phyloP scores from a whole-genome alignment of 495 filamentous ascomycete genomes.

The Cryomyces minteri region DNA sequence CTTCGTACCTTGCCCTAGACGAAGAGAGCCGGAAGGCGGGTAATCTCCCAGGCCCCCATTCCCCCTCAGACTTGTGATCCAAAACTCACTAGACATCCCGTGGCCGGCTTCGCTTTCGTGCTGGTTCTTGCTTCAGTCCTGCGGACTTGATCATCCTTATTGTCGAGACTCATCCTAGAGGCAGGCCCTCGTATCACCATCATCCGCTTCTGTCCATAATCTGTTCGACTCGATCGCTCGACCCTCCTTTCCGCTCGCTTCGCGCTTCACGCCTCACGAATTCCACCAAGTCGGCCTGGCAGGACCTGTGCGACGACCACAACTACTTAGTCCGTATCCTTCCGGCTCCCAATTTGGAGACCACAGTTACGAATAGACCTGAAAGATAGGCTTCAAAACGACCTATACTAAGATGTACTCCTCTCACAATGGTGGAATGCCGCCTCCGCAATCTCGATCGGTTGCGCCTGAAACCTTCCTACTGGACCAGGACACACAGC shows the following conservation, averaged over 20 bases:
- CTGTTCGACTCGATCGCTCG: conserved; percentile 15
- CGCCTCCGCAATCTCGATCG: conserved; percentile 25
- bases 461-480: conserved; percentile 81
- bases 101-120: conserved; percentile 5
- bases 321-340: conserved; percentile 3
- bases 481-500: conserved; percentile 89
- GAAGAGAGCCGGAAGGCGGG: too few species aligned
- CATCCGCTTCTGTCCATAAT: conserved; percentile 11
- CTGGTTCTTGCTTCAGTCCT: conserved; percentile 7
- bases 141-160: conserved; percentile 6
- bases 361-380: neutral
- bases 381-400: neutral
- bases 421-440: neutral
- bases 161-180: conserved; percentile 1
- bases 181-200: conserved; percentile 12
- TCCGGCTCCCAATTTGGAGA: conserved; percentile 1
- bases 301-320: conserved; percentile 15
- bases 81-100: conserved; percentile 8
- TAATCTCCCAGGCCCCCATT: conserved; percentile 7
- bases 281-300: conserved; percentile 4
- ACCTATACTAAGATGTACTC: neutral
- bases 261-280: conserved; percentile 14
- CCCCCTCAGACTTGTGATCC: conserved; percentile 12
- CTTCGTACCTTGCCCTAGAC: too few species aligned
- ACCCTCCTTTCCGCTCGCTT: conserved; percentile 11